These are phyloP conservation scores for Alternaria gansuensis DNA, from an alignment of 2,329 filamentous ascomycete species.

Conservation along the genomic window DNA sequence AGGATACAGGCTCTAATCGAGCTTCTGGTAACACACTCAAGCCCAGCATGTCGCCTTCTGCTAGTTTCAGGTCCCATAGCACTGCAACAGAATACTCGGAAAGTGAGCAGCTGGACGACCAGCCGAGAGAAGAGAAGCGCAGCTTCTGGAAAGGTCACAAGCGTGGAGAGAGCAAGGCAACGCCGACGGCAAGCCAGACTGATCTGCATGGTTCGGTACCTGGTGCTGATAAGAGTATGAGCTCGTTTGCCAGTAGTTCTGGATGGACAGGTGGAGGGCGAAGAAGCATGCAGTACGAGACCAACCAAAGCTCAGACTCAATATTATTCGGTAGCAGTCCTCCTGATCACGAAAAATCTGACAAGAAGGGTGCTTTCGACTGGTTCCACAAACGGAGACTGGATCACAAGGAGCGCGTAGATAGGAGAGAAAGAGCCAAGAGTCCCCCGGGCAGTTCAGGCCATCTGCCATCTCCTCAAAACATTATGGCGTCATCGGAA, in stretches of 20 bases:
- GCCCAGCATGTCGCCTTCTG: constrained; percentile 75
- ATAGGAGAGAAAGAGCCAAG: constrained; percentile 63
- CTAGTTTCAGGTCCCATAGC: constrained; percentile 76
- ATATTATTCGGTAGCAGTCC: constrained; percentile 46
- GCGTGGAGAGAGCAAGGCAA: constrained; percentile 48
- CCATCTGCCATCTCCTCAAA: constrained; percentile 33
- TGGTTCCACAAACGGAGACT: constrained; percentile 73
- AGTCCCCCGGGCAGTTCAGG: constrained; percentile 57
- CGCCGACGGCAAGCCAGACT: constrained; percentile 49
- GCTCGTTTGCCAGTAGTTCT: constrained; percentile 50
- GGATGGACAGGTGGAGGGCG: constrained; percentile 40
- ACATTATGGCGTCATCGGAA: constrained; percentile 33
- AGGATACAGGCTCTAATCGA: constrained; percentile 55
- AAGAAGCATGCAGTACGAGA: constrained; percentile 48
- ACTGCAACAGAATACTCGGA: constrained; percentile 82
- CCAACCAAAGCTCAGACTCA: constrained; percentile 41
- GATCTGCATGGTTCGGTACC: constrained; percentile 50
- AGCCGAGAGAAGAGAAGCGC: constrained; percentile 63
- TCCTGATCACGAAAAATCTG: constrained; percentile 50
- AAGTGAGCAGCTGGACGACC: constrained; percentile 74
- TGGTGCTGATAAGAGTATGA: constrained; percentile 53
- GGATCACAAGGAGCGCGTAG: constrained; percentile 64
- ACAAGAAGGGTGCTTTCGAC: constrained; percentile 69
- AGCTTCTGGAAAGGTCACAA: constrained; percentile 74
- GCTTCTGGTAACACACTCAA: constrained; percentile 64